These are phyloP conservation scores for Fragaria ananassa DNA, from an alignment of 306 rosid species.

Conservation along the genomic window DNA sequence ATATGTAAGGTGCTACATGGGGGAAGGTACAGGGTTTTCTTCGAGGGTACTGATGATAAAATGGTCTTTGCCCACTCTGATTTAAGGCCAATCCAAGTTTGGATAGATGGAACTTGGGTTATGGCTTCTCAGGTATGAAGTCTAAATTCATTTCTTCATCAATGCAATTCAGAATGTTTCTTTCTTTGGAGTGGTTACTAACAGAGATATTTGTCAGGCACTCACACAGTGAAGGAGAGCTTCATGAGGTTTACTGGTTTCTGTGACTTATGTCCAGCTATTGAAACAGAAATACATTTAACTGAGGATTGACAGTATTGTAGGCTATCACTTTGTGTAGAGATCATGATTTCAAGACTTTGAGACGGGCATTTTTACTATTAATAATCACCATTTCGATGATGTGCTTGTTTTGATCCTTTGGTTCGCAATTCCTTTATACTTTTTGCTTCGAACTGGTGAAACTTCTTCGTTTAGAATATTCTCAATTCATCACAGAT, in stretches of 20 bases:
- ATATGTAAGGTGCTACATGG: constrained; percentile 40
- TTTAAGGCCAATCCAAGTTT: constrained; percentile 57
- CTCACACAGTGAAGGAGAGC: constrained; percentile 14
- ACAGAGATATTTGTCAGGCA: background rate
- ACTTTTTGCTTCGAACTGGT: too few relatives aligned
- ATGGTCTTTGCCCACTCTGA: constrained; percentile 39
- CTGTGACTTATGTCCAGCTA: background rate
- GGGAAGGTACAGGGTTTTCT: constrained; percentile 50
- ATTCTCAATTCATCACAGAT: too few relatives aligned
- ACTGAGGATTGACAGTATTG: background rate
- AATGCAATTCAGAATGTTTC: background rate
- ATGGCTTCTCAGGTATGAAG: constrained; percentile 52
- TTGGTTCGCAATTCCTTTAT: too few relatives aligned
- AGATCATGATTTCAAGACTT: background rate
- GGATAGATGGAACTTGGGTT: constrained; percentile 57
- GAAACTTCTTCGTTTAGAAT: too few relatives aligned
- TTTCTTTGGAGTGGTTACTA: background rate
- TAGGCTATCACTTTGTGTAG: background rate
- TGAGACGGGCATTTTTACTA: background rate
- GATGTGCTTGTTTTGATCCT: background rate
- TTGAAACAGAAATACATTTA: background rate
- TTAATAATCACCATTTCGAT: background rate
- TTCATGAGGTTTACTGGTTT: too few relatives aligned
- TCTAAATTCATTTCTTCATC: background rate
- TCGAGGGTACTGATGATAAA: constrained; percentile 36